phyloP scores from a whole-genome alignment of 2,329 filamentous ascomycete species.

The Sordariomycetes sp. region DNA sequence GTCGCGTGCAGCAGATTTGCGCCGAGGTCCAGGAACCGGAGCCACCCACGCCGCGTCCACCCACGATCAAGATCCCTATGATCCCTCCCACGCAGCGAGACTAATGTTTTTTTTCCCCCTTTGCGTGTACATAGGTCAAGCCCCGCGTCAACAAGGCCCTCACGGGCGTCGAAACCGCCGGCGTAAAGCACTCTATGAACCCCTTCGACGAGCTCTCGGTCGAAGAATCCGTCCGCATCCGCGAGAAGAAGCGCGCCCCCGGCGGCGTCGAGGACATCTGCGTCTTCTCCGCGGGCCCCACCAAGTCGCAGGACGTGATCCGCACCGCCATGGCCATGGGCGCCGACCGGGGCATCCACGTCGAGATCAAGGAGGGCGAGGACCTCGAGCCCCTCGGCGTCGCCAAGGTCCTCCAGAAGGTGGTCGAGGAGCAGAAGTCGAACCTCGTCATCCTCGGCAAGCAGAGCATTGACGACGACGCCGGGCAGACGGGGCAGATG shows the following conservation, averaged over 20 bases:
- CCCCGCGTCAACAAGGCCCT: constrained; percentile 56
- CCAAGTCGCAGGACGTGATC: constrained; percentile 78
- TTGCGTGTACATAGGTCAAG: no score
- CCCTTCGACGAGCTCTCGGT: constrained; percentile 97
- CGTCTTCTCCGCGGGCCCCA: constrained; percentile 73
- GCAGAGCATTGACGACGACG: constrained; percentile 96
- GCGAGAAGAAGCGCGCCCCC: constrained; percentile 65
- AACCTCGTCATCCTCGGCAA: constrained; percentile 93
- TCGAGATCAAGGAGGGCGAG: constrained; percentile 63
- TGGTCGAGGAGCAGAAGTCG: constrained; percentile 71
- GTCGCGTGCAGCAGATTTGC: neutral
- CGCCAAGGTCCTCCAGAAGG: constrained; percentile 73
- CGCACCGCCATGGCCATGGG: constrained; percentile 99
- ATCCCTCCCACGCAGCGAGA: neutral
- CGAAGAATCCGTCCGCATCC: constrained; percentile 89
- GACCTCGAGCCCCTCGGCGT: constrained; percentile 82
- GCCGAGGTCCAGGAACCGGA: neutral
- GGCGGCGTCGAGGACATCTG: constrained; percentile 82
- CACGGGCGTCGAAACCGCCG: constrained; percentile 82
- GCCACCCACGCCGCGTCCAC: neutral
- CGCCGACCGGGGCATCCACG: constrained; percentile 80
- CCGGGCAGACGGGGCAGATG: constrained; percentile 95
- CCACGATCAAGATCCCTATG: neutral
- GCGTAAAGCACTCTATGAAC: constrained; percentile 97
- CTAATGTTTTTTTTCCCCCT: neutral